Evolutionary conservation across 768 basidiomycete species (phyloP), one percentile per base, ranked within the genome.

Genomic region (Amylocystis lapponica): DNA sequence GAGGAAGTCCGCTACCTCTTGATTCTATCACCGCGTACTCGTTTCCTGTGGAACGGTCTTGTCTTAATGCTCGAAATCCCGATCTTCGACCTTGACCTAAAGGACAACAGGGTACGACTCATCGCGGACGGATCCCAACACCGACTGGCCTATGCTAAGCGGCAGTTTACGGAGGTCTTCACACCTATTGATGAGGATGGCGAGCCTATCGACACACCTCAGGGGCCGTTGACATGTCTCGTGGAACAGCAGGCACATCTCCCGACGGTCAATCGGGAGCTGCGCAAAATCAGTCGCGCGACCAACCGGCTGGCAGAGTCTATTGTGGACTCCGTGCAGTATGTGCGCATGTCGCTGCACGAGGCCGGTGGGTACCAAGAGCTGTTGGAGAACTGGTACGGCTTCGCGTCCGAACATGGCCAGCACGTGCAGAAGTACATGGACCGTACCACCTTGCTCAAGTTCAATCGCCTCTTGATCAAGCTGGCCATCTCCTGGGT

Each of bases 401-500:
- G 81, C 21, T 98, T 96, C 58, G 92, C 93, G n/a, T 92, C 94
- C 11, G 92, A 97, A 52, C 91, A 96, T 59, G 93, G 92, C 2
- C 82, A 87, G 47, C 87, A 94, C 54, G 88, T 86, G 8, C 84
- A 91, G 55, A 81, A 83, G 51, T 81, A 87, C 60, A 88, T 96
- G 83, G 92, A 95, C 53, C 76, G 75, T 13, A 57, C 76, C 0
- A 71, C 79, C 0, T 61, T 83, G 41, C 67, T 75, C 52, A 83
- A 85, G 51, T 95, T 96, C 65, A 86, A 87, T 57, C 78, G 85
- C 6, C 73, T 86, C 3, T 72, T 97, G 26, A 85, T 94, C 63
- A 84, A 81, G 47, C 76, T 98, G 40, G 91, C 94, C 9, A 97
- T 98, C 54, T 86, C 89, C 11, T 99, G 95, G 95, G 90, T 98